A percentile compares a stretch with the other conserved stretches of the same genome.
Conservation (phyloP, 768 basidiomycete genomes). For the Cyclocybe cylindracea region DNA sequence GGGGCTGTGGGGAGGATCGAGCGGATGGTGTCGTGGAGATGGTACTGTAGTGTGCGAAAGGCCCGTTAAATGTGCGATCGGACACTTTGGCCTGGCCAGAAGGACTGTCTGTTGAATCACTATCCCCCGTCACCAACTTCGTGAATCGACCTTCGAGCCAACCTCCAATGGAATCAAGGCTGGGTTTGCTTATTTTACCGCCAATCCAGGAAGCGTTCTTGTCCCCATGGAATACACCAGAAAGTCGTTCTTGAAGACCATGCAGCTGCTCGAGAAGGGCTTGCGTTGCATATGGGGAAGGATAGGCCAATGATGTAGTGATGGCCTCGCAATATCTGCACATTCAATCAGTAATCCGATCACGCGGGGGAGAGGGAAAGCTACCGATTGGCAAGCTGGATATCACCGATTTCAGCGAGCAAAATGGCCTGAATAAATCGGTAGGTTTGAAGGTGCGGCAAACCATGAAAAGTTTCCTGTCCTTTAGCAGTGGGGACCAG, state of each 20-base stretch:
- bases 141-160: constrained; percentile 93
- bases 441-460: constrained; percentile 88
- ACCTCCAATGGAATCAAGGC: constrained; percentile 85
- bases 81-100: constrained; percentile 38
- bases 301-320: constrained; percentile 58
- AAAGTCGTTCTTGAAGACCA: constrained; percentile 76
- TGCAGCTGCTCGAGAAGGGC: constrained; percentile 74
- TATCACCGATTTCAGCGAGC: constrained; percentile 82
- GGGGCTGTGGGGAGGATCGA: constrained; percentile 75
- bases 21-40: constrained; percentile 80
- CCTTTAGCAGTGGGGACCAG: constrained; percentile 74
- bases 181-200: constrained; percentile 86
- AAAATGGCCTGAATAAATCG: constrained; percentile 74
- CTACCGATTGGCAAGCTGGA: constrained; percentile 76
- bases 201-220: constrained; percentile 85
- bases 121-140: constrained; percentile 93
- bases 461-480: constrained; percentile 80
- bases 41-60: constrained; percentile 91
- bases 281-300: constrained; percentile 67
- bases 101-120: constrained; percentile 46
- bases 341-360: neutral
- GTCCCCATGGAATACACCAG: constrained; percentile 70
- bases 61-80: constrained; percentile 59
- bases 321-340: constrained; percentile 93
- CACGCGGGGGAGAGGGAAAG: constrained; percentile 3